phyloP scores from a whole-genome alignment of 371 early-diverging fungal species.

The Apophysomyces elegans region DNA sequence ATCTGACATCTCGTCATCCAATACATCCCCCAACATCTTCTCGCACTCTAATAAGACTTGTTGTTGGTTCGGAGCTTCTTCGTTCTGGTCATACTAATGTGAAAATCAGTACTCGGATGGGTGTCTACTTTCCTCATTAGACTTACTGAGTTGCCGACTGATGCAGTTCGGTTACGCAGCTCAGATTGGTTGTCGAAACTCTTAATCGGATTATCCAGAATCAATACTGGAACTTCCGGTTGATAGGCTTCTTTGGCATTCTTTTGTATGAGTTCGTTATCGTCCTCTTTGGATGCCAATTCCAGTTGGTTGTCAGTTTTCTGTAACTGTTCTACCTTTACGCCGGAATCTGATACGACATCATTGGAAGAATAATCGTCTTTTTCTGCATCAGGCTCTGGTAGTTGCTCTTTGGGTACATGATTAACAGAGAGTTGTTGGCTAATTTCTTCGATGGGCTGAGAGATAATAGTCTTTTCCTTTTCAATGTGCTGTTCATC shows the following conservation, averaged over 20 bases:
- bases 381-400: no score
- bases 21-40: neutral
- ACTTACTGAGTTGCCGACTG: conserved; percentile 20
- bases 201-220: neutral
- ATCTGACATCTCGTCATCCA: conserved; percentile 2
- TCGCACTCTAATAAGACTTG: neutral
- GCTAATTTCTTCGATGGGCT: no score
- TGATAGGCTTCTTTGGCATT: neutral
- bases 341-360: no score
- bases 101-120: neutral
- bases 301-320: no score
- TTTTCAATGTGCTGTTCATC: no score
- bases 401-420: no score
- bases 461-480: no score
- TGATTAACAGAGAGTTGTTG: no score
- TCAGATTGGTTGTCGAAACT: conserved; percentile 8
- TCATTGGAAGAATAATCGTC: no score
- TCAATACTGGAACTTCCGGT: neutral
- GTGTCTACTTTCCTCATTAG: neutral
- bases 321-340: neutral
- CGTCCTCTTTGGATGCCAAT: no score
- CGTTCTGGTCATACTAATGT: neutral
- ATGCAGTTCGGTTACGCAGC: conserved; percentile 11
- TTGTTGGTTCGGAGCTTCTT: neutral
- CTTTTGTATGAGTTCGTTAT: no score